Percentiles rank a stretch among this genome's conserved stretches.
phyloP scores from a whole-genome alignment of 306 rosid genomes.

The Cyamopsis tetragonoloba region DNA sequence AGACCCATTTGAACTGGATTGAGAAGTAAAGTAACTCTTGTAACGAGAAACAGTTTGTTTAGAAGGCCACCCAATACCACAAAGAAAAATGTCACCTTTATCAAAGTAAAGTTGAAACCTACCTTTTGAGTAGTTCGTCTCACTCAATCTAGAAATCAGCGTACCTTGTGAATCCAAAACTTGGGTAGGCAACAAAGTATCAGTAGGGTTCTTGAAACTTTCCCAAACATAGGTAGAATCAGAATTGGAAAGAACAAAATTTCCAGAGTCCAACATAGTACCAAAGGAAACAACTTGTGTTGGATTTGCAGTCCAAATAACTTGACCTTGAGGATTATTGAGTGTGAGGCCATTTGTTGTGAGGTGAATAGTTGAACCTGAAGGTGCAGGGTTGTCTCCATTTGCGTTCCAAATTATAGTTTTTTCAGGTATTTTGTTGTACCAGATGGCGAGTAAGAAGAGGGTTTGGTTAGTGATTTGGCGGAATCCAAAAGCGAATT shows the following conservation, averaged over 20 bases:
- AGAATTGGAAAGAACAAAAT: constrained; percentile 39
- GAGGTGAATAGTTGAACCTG: constrained; percentile 34
- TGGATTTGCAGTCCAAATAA: constrained; percentile 19
- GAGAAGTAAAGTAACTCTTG: no score
- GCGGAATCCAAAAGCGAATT: constrained; percentile 59
- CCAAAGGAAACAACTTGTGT: constrained; percentile 20
- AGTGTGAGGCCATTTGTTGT: constrained; percentile 30
- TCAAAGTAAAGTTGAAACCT: constrained; percentile 42
- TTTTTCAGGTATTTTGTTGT: constrained; percentile 31
- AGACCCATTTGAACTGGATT: no score
- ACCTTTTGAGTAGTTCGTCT: constrained; percentile 43
- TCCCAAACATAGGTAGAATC: constrained; percentile 41
- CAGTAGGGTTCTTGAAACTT: constrained; percentile 56
- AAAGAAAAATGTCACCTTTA: constrained; percentile 17
- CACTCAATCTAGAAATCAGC: constrained; percentile 33
- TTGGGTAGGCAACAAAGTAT: constrained; percentile 58
- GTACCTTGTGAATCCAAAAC: neutral
- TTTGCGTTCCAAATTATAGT: constrained; percentile 46
- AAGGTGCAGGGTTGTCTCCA: constrained; percentile 5
- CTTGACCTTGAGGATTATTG: neutral
- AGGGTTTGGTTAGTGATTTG: neutral
- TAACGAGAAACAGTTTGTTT: neutral
- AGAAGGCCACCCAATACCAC: constrained; percentile 36
- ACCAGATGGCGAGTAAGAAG: constrained; percentile 53
- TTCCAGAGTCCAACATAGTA: constrained; percentile 45